phyloP scores from a whole-genome alignment of 345 rosid species.

The Ailanthus altissimus region DNA sequence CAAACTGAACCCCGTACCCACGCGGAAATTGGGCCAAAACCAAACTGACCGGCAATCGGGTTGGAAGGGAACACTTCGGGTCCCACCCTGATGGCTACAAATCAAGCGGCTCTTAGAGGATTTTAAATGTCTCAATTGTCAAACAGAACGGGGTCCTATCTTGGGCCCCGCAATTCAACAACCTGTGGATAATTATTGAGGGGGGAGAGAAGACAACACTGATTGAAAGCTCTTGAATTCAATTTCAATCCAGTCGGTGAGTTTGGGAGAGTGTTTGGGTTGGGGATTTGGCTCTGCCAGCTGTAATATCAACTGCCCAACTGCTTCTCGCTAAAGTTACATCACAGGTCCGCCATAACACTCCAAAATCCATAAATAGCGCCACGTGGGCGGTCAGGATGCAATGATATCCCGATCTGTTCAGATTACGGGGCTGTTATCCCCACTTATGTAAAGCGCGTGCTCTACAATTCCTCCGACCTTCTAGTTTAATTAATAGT shows the following conservation, averaged over 20 bases:
- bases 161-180: constrained; percentile 26
- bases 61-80: constrained; percentile 40
- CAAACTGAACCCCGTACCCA: constrained; percentile 8
- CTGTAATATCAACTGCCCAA: constrained; percentile 40
- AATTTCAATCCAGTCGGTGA: constrained; percentile 23
- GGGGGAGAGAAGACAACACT: background rate
- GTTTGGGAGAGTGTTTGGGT: background rate
- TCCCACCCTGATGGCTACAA: constrained; percentile 16
- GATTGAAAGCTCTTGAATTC: background rate
- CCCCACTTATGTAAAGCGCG: constrained; percentile 22
- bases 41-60: constrained; percentile 37
- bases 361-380: constrained; percentile 27
- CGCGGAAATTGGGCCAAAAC: constrained; percentile 22
- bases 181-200: constrained; percentile 24
- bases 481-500: background rate
- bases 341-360: constrained; percentile 15
- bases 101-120: constrained; percentile 27
- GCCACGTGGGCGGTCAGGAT: constrained; percentile 44
- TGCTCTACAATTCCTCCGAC: background rate
- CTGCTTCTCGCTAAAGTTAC: constrained; percentile 40
- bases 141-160: background rate
- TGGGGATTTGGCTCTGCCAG: constrained; percentile 25
- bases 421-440: constrained; percentile 7
- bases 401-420: constrained; percentile 23
- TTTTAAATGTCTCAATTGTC: background rate